These are phyloP conservation scores for Ophiostoma ulmi DNA, from an alignment of 2,329 filamentous ascomycete genomes.

Conservation along the genomic window DNA sequence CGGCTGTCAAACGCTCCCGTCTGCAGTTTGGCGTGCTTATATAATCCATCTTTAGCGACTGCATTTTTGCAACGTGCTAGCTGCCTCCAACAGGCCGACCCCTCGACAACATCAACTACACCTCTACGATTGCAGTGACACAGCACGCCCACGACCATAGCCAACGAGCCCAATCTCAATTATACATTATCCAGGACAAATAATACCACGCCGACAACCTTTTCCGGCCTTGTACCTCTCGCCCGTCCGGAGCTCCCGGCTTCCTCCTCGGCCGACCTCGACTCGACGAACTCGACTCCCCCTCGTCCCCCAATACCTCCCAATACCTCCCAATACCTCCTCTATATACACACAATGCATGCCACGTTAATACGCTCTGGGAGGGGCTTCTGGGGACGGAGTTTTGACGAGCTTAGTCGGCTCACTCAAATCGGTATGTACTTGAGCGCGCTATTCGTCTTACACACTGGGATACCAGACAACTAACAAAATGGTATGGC, in stretches of 20 bases:
- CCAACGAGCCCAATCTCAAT: neutral
- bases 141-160: neutral
- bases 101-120: neutral
- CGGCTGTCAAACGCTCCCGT: neutral
- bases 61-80: neutral
- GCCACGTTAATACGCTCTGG: constrained; percentile 40
- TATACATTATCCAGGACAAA: neutral
- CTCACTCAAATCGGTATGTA: constrained; percentile 50
- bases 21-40: neutral
- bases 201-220: neutral
- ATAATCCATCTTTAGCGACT: neutral
- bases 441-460: neutral
- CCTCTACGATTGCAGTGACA: neutral
- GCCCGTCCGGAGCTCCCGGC: neutral
- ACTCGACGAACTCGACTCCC: neutral
- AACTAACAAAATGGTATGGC: constrained; percentile 15
- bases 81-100: neutral
- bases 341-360: constrained; percentile 43
- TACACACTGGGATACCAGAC: too few species aligned
- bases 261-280: neutral
- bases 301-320: too few species aligned
- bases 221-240: neutral
- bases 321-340: neutral
- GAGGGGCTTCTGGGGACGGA: constrained; percentile 54
- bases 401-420: constrained; percentile 55